Conservation (phyloP, 495 filamentous ascomycete species). For the Cetradonia linearis region DNA sequence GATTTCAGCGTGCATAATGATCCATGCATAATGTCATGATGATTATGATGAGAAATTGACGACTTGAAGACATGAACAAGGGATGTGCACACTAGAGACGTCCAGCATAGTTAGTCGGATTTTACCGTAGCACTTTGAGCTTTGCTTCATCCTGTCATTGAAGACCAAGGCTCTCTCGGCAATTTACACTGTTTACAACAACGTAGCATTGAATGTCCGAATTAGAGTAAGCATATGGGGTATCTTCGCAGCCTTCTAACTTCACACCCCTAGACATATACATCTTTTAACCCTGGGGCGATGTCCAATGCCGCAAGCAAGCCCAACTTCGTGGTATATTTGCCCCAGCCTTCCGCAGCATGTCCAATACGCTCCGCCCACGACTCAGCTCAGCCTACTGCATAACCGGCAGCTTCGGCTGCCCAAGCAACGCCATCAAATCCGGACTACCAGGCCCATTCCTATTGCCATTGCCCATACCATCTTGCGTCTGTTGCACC, state of each 20-base stretch:
- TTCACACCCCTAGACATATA: neutral
- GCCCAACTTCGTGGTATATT: neutral
- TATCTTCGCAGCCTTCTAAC: constrained; percentile 9
- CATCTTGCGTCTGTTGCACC: neutral
- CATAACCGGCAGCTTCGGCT: neutral
- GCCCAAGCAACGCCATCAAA: constrained; percentile 14
- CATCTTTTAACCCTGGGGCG: neutral
- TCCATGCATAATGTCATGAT: neutral
- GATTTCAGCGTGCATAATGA: neutral
- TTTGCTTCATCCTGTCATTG: neutral
- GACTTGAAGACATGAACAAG: neutral
- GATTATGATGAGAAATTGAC: neutral
- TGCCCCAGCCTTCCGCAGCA: constrained; percentile 3
- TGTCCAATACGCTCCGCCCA: neutral
- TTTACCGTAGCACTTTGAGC: neutral
- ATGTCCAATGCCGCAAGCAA: neutral
- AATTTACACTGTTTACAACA: neutral
- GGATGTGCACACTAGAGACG: neutral
- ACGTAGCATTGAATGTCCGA: no score
- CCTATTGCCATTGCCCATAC: neutral
- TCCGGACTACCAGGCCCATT: constrained; percentile 1
- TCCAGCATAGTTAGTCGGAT: neutral
- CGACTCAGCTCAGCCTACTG: neutral
- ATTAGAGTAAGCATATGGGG: neutral
- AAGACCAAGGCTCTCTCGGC: neutral